These are phyloP conservation scores for Botrytis elliptica DNA, from an alignment of 2,329 filamentous ascomycete species.

Conservation along the genomic window DNA sequence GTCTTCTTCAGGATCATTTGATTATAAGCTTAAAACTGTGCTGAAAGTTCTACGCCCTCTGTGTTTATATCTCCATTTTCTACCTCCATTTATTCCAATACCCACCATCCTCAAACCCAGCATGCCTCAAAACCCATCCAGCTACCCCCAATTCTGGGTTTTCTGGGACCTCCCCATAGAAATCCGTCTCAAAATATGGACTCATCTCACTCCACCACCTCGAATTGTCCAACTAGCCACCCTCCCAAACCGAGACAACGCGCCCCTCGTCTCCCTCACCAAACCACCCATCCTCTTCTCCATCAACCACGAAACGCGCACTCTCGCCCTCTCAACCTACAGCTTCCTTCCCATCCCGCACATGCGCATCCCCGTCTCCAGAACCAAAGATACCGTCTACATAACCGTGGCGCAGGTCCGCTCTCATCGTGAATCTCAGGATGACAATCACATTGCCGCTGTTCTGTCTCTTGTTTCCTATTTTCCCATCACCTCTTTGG, in stretches of 20 bases:
- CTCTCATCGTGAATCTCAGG: background rate
- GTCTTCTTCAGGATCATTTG: background rate
- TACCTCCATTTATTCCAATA: background rate
- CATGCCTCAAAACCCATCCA: background rate
- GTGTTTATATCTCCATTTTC: background rate
- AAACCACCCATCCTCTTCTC: background rate
- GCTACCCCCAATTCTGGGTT: background rate
- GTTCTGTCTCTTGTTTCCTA: background rate
- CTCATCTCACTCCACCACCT: background rate
- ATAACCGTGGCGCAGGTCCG: background rate
- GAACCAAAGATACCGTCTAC: background rate
- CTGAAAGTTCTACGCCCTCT: background rate
- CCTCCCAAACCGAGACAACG: background rate
- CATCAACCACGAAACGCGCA: conserved; percentile 15
- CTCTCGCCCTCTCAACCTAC: background rate
- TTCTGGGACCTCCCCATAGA: background rate
- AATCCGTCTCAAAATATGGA: background rate
- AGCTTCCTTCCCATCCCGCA: background rate
- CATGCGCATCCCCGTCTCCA: background rate
- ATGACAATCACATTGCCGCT: background rate
- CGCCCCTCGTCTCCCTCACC: background rate
- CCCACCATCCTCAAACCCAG: background rate
- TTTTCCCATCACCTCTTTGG: background rate
- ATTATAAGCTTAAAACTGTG: background rate
- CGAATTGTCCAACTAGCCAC: background rate